A percentile compares a stretch with the other conserved stretches of the same genome.
Evolutionary conservation across 78 protist genomes (phyloP).

Genomic region (Speleostelium caveatum): DNA sequence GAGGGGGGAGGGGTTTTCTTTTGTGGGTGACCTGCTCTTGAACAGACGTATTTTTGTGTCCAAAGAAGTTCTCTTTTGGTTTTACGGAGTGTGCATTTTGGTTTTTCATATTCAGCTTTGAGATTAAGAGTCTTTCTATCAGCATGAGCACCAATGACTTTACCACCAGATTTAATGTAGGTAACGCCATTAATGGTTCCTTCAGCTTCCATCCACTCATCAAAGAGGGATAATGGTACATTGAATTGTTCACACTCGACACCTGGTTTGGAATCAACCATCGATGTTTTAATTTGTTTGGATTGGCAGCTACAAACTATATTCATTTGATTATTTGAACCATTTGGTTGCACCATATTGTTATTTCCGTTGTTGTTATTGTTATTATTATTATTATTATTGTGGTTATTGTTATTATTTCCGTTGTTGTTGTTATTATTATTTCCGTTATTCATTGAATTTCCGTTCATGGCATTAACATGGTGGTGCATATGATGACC

Average conservation of each 20-base stretch:
- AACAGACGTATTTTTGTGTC: slow-evolving; percentile 74
- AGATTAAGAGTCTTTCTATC: slow-evolving; percentile 62
- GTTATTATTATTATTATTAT: too few relatives aligned
- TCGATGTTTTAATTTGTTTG: not conserved
- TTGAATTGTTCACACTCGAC: slow-evolving; percentile 58
- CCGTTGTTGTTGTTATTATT: not conserved
- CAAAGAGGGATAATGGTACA: slow-evolving; percentile 45
- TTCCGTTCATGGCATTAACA: too few relatives aligned
- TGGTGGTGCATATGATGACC: too few relatives aligned
- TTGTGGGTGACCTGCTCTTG: slow-evolving; percentile 37
- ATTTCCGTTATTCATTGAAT: slow-evolving; percentile 8
- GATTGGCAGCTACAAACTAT: not conserved
- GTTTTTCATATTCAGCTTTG: slow-evolving; percentile 45
- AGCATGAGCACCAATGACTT: slow-evolving; percentile 79
- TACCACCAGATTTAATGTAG: slow-evolving; percentile 64
- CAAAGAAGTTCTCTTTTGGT: slow-evolving; percentile 63
- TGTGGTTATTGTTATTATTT: too few relatives aligned
- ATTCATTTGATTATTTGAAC: not conserved
- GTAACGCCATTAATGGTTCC: slow-evolving; percentile 43
- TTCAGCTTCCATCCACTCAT: slow-evolving; percentile 79
- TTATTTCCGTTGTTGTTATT: not conserved
- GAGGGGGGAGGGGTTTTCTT: not conserved
- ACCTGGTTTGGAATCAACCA: not conserved
- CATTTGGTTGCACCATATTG: not conserved
- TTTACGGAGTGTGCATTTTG: slow-evolving; percentile 11